Percentiles rank a stretch among this genome's conserved stretches.
phyloP scores from a whole-genome alignment of 2,329 filamentous ascomycete genomes.

The Ophidiomyces ophidiicola region DNA sequence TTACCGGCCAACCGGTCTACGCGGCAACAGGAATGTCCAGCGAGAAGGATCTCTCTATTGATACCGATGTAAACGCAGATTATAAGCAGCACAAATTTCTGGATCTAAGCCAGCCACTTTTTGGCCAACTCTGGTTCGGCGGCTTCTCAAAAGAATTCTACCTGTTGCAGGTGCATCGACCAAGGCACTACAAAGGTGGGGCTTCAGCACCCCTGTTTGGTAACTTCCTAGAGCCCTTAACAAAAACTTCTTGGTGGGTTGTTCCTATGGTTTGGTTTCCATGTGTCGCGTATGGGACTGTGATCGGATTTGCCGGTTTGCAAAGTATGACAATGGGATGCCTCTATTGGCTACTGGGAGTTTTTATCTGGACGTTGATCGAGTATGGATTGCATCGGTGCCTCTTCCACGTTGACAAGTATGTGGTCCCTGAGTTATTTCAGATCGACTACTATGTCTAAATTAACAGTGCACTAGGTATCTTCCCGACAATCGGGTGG shows the following conservation, averaged over 20 bases:
- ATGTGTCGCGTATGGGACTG: constrained; percentile 60
- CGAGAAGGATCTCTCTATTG: constrained; percentile 72
- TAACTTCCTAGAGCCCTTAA: constrained; percentile 96
- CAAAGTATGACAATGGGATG: constrained; percentile 37
- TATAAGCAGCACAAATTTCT: constrained; percentile 90
- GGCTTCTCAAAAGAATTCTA: constrained; percentile 95
- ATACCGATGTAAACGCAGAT: constrained; percentile 64
- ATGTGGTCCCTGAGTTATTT: constrained; percentile 32
- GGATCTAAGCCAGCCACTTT: constrained; percentile 70
- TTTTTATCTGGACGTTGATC: constrained; percentile 75
- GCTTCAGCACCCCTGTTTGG: constrained; percentile 88
- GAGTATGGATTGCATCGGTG: constrained; percentile 85
- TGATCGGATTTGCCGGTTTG: constrained; percentile 52
- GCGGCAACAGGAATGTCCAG: constrained; percentile 71
- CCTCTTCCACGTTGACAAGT: constrained; percentile 88
- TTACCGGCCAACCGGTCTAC: constrained; percentile 33
- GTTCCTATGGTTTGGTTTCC: constrained; percentile 78
- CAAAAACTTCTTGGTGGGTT: constrained; percentile 88
- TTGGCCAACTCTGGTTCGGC: constrained; percentile 77
- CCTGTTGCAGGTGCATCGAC: constrained; percentile 87
- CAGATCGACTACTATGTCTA: not conserved
- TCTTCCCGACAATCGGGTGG: constrained; percentile 83
- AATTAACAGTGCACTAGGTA: constrained; percentile 42
- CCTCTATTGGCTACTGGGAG: constrained; percentile 56
- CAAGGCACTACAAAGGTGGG: constrained; percentile 89